Evolutionary conservation across 768 basidiomycete genomes (phyloP), one percentile per base, ranked within the genome.

Genomic region (Auricularia cornea): DNA sequence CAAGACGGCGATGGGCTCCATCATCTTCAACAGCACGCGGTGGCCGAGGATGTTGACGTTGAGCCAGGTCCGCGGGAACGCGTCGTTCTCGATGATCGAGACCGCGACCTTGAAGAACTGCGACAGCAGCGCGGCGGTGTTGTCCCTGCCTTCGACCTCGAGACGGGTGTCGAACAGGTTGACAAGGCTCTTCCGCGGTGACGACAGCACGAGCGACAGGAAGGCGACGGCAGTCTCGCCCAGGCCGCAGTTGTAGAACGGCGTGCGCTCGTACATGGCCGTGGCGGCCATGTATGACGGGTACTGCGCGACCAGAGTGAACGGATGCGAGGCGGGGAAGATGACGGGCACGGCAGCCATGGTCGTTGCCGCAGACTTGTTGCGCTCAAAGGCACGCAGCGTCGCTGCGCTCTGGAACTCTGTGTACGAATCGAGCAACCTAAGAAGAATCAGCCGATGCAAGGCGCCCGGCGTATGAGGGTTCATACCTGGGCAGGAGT

Each of bases 301-400:
- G 20, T 57, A 74, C 33, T 85, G 80, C 0, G 89, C 80, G 29
- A 92, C 69, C 23, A 98, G 80, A 5, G 92, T 87, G 73, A 97
- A 94, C 0, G 96, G 96, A 72, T 98, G 94, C 0, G 94, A 89
- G 66, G 94, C 90, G 0, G 96, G 96, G 76, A 98, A 98, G 1
- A 90, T 89, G 52, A 91, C 85, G 0, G 94, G 94, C 2, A 82
- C 72, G 2, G 78, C 71, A 26, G 85, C 75, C 59, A 86, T 83
- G 30, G 79, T 75, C 2, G 87, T 85, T 2, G 83, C 80, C 1
- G 74, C 78, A 0, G 87, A 81, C 57, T 82, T 83, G 30, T 81
- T 83, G 51, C 83, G 84, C 69, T 89, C 88, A 54, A 98, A 82
- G 2, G 86, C 85, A 61, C 82, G 83, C 44, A 80, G 81, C 23